These are phyloP conservation scores for Nakaseomyces kungkrabaensis DNA, from an alignment of 1,139 yeast genomes.

Conservation along the genomic window DNA sequence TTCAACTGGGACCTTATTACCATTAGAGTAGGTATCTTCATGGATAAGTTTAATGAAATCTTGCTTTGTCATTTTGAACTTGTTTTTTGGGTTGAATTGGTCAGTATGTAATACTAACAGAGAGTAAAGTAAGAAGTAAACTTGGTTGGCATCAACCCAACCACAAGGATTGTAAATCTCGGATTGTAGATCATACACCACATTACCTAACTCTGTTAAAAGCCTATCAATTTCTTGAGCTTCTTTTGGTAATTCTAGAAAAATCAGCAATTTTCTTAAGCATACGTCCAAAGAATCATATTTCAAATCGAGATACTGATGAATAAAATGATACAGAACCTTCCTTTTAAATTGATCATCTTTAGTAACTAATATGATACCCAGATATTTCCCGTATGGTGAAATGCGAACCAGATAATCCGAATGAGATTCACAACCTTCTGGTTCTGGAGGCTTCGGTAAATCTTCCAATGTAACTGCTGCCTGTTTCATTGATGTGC, in stretches of 20 bases:
- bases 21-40: slow-evolving; percentile 33
- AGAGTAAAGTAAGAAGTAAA: slow-evolving; percentile 50
- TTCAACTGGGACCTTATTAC: slow-evolving; percentile 31
- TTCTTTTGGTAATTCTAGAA: slow-evolving; percentile 52
- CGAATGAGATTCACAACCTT: slow-evolving; percentile 30
- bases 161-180: slow-evolving; percentile 8
- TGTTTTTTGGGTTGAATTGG: slow-evolving; percentile 52
- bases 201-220: slow-evolving; percentile 43
- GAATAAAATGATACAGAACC: slow-evolving; percentile 34
- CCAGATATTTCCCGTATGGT: slow-evolving; percentile 32
- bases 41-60: slow-evolving; percentile 42
- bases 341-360: slow-evolving; percentile 31
- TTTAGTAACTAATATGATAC: slow-evolving; percentile 32
- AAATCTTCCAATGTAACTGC: slow-evolving; percentile 15
- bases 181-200: slow-evolving; percentile 34
- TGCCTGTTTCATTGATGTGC: neutral
- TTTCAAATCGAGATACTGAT: slow-evolving; percentile 37
- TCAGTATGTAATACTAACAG: slow-evolving; percentile 62
- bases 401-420: slow-evolving; percentile 31
- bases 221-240: slow-evolving; percentile 64
- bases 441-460: slow-evolving; percentile 29
- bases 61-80: slow-evolving; percentile 49
- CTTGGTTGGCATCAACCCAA: slow-evolving; percentile 37
- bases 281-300: slow-evolving; percentile 54
- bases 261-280: slow-evolving; percentile 45